Evolutionary conservation across 2,329 filamentous ascomycete species (phyloP).

Genomic region (Fusarium nanum): DNA sequence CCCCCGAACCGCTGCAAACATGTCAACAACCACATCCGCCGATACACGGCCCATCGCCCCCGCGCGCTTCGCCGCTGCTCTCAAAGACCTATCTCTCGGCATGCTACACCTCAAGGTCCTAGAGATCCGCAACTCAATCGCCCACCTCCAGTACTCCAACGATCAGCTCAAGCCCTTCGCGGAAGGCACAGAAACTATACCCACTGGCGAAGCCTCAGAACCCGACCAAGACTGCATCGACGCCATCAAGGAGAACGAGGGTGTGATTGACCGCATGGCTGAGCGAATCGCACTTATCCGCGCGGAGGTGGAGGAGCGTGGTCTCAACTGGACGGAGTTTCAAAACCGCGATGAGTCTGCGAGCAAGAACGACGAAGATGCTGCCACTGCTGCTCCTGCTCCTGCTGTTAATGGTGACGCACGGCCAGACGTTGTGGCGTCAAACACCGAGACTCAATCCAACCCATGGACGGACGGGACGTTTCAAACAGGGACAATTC

Average conservation of each 20-base stretch:
- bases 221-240: slow-evolving; percentile 78
- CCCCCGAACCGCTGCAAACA: slow-evolving; percentile 46
- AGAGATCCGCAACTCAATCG: slow-evolving; percentile 79
- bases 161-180: slow-evolving; percentile 77
- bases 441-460: slow-evolving; percentile 40
- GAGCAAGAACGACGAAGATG: slow-evolving; percentile 47
- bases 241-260: slow-evolving; percentile 77
- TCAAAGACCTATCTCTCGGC: slow-evolving; percentile 73
- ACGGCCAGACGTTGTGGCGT: slow-evolving; percentile 1
- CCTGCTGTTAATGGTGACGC: slow-evolving; percentile 36
- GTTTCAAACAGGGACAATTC: slow-evolving; percentile 69
- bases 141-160: slow-evolving; percentile 80
- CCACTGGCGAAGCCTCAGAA: slow-evolving; percentile 30
- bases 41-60: slow-evolving; percentile 70
- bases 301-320: slow-evolving; percentile 71
- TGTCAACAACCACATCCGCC: slow-evolving; percentile 69
- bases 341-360: slow-evolving; percentile 59
- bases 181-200: slow-evolving; percentile 57
- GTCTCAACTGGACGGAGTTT: slow-evolving; percentile 68
- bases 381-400: slow-evolving; percentile 6
- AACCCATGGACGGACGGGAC: slow-evolving; percentile 72
- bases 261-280: slow-evolving; percentile 74
- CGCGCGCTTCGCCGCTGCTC: slow-evolving; percentile 72
- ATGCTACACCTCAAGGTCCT: slow-evolving; percentile 79
- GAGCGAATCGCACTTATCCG: slow-evolving; percentile 73